These are phyloP conservation scores for Magnolia changhungtana DNA, from an alignment of 164 flowering plant genomes.

Conservation along the genomic window DNA sequence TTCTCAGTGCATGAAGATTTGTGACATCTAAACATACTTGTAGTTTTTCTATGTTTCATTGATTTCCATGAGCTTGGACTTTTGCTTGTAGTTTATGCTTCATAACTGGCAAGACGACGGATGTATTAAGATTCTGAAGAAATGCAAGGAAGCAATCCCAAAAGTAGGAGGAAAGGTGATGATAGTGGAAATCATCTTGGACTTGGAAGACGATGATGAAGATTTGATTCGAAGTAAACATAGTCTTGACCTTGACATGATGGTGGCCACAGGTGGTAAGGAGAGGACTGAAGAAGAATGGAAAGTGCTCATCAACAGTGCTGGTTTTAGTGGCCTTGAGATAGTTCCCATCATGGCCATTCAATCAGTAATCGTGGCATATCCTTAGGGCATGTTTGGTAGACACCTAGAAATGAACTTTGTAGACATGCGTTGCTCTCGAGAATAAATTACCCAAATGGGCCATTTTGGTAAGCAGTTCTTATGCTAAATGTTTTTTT, in stretches of 20 bases:
- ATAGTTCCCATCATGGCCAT: slow-evolving; percentile 5
- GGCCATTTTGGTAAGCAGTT: too few species aligned
- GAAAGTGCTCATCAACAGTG: slow-evolving; percentile 1
- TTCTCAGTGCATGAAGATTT: too few species aligned
- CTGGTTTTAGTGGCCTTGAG: slow-evolving; percentile 7
- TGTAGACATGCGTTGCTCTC: too few species aligned
- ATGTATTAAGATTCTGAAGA: slow-evolving; percentile 10
- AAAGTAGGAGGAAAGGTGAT: slow-evolving; percentile 16
- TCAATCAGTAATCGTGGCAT: slow-evolving; percentile 10
- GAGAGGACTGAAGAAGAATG: slow-evolving; percentile 18
- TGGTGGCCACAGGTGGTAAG: slow-evolving; percentile 10
- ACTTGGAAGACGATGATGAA: background rate
- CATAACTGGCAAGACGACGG: slow-evolving; percentile 6
- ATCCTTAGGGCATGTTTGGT: background rate
- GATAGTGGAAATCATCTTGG: slow-evolving; percentile 34
- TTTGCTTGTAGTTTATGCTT: slow-evolving; percentile 4
- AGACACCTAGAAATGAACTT: too few species aligned
- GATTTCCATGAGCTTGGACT: too few species aligned
- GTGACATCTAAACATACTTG: too few species aligned
- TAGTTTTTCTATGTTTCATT: too few species aligned
- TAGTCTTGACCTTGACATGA: slow-evolving; percentile 11
- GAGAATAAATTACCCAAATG: too few species aligned
- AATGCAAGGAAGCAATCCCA: slow-evolving; percentile 9
- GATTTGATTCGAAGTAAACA: background rate
- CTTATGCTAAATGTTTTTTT: too few species aligned